Evolutionary conservation across 768 basidiomycete species (phyloP), one percentile per base, ranked within the genome.

Genomic region (Russula vinacea): DNA sequence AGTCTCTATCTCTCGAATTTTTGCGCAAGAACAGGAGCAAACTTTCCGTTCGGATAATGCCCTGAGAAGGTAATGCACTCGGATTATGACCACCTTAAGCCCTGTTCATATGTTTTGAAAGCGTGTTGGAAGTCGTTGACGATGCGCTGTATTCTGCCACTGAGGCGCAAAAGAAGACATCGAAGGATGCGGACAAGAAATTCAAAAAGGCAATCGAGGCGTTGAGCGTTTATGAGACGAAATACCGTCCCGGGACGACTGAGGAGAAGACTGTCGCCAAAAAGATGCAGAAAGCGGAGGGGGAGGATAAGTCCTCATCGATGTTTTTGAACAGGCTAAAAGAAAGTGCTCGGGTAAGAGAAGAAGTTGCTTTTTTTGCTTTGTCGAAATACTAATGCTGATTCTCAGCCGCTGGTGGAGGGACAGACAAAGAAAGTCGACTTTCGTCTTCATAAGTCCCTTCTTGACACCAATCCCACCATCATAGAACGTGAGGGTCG

Each of bases 1-100:
- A 13, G 42, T 57, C 10, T 56, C 55, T 13, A 44, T 58, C 5
- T 63, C 61, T 22, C 56, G 65, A 47, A 14, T 5, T 10, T 64
- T 64, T 33, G 44, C 54, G 7, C n/a, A 22, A 13, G 29, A 9
- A 0, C 24, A 32, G 13, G 32, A 57, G 2, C n/a, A 26, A 1
- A 26, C 29, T 1, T 6, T 0, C 1, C 17, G 10, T 58, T 22
- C 44, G 1, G 22, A 42, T 62, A n/a, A 17, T 1, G 2, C 14
- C 32, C 49, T 62, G 5, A 62, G 49, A 64, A 37, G 1, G 62
- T 58, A 19, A 44, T 39, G 16, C 2, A 17, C 26, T 62, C 3
- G 4, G 3, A 6, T 26, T 1, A 32, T 29, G 22, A 5, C 13
- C 9, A n/a, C 17, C 4, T 13, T 47, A 10, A 17, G 16, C 11